phyloP scores from a whole-genome alignment of 2,329 filamentous ascomycete genomes.

The Tricladium varicosporioides region DNA sequence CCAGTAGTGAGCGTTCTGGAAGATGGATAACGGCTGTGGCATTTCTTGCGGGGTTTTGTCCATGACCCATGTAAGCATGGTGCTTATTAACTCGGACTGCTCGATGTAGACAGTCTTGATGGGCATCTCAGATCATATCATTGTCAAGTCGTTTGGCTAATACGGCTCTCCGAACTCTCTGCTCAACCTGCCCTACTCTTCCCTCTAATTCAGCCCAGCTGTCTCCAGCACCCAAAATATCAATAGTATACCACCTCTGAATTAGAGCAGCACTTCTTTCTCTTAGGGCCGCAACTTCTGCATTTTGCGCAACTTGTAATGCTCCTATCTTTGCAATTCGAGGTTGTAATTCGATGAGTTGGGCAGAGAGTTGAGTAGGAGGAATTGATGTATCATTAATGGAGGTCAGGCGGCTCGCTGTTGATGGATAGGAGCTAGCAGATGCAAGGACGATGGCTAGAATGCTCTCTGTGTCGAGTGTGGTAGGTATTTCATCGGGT shows the following conservation, averaged over 20 bases:
- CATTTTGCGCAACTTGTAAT: constrained; percentile 31
- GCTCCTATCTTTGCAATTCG: constrained; percentile 32
- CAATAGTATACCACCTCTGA: constrained; percentile 32
- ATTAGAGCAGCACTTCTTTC: constrained; percentile 31
- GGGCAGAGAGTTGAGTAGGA: constrained; percentile 28
- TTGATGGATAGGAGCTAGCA: constrained; percentile 33
- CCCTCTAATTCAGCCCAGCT: constrained; percentile 34
- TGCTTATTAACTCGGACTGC: background rate
- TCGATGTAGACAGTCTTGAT: background rate
- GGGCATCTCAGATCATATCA: background rate
- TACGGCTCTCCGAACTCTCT: constrained; percentile 24
- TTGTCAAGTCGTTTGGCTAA: constrained; percentile 23
- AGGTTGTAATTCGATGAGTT: constrained; percentile 34
- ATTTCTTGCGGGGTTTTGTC: background rate
- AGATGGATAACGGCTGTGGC: background rate
- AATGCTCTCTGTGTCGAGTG: constrained; percentile 27
- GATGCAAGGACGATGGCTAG: constrained; percentile 33
- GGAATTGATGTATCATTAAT: constrained; percentile 34
- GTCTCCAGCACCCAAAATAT: constrained; percentile 32
- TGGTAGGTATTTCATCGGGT: constrained; percentile 26
- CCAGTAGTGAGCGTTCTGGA: too few species aligned
- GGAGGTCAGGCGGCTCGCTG: constrained; percentile 34
- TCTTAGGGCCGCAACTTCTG: constrained; percentile 30
- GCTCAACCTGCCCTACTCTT: constrained; percentile 30
- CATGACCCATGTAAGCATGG: too few species aligned